Evolutionary conservation across 2,329 filamentous ascomycete species (phyloP).

Genomic region (Pseudonectria foliicola): DNA sequence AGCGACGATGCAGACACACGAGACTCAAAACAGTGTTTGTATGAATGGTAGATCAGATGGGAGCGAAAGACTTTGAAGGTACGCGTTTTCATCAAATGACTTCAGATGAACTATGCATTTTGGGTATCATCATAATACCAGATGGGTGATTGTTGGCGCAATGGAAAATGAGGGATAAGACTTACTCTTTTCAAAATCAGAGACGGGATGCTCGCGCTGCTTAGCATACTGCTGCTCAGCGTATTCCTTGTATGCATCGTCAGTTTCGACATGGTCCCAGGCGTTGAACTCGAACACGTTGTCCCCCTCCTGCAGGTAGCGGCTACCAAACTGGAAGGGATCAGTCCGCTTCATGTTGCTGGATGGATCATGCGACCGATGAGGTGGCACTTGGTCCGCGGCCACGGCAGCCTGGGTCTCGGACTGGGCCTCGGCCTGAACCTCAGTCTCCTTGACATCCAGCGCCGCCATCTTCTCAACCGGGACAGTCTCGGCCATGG

Average conservation of each 20-base stretch:
- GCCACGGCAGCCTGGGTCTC: conserved; percentile 3
- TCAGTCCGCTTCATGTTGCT: conserved; percentile 80
- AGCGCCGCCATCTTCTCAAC: conserved; percentile 19
- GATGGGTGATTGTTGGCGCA: conserved; percentile 5
- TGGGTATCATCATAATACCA: conserved; percentile 50
- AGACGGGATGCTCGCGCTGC: conserved; percentile 81
- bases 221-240: conserved; percentile 76
- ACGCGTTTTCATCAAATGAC: conserved; percentile 54
- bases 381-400: conserved; percentile 37
- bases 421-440: background rate
- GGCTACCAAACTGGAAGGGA: conserved; percentile 92
- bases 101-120: conserved; percentile 68
- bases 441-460: conserved; percentile 18
- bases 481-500: conserved; percentile 12
- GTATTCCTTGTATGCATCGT: conserved; percentile 80
- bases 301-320: conserved; percentile 74
- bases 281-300: conserved; percentile 97
- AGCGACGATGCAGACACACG: conserved; percentile 24
- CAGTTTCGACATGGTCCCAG: conserved; percentile 96
- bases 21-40: conserved; percentile 13
- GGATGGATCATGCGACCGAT: conserved; percentile 63
- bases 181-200: conserved; percentile 83
- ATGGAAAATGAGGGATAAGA: conserved; percentile 13
- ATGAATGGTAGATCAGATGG: conserved; percentile 50
- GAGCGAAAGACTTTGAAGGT: conserved; percentile 61